Conservation (phyloP, 2,329 filamentous ascomycete genomes). For the Fusarium staphyleae region DNA sequence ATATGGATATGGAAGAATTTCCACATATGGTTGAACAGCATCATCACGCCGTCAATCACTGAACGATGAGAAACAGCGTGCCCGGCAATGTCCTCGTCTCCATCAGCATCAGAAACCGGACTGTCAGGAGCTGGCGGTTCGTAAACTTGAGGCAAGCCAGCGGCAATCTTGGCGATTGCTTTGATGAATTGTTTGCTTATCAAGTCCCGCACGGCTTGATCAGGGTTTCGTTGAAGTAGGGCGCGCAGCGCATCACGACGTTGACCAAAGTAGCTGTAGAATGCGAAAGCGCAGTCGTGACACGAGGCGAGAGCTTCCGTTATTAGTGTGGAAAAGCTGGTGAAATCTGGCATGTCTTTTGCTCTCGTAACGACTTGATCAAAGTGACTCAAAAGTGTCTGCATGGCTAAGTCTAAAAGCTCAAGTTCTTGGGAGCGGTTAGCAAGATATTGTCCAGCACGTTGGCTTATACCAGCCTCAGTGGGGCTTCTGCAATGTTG, state of each 20-base stretch:
- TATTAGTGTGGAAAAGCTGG: slow-evolving; percentile 59
- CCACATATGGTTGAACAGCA: slow-evolving; percentile 65
- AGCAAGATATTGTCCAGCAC: slow-evolving; percentile 10
- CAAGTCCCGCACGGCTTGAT: slow-evolving; percentile 61
- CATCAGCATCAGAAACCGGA: slow-evolving; percentile 40
- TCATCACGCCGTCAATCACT: slow-evolving; percentile 51
- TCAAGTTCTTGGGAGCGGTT: slow-evolving; percentile 26
- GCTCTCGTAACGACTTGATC: slow-evolving; percentile 77
- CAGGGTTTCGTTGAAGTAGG: slow-evolving; percentile 68
- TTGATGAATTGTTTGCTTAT: slow-evolving; percentile 59
- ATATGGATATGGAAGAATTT: slow-evolving; percentile 65
- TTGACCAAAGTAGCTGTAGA: slow-evolving; percentile 66
- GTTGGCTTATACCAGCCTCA: slow-evolving; percentile 4
- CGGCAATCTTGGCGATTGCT: slow-evolving; percentile 61
- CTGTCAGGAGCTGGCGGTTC: slow-evolving; percentile 33
- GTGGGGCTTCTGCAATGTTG: slow-evolving; percentile 48
- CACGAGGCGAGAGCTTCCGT: slow-evolving; percentile 57
- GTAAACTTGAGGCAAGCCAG: slow-evolving; percentile 56
- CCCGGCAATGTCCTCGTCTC: slow-evolving; percentile 35
- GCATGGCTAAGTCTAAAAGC: slow-evolving; percentile 59
- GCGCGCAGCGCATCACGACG: slow-evolving; percentile 67
- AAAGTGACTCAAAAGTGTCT: slow-evolving; percentile 68
- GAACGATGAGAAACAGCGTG: slow-evolving; percentile 9
- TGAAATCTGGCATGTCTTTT: slow-evolving; percentile 71
- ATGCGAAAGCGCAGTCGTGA: slow-evolving; percentile 61